Conservation (phyloP, 768 basidiomycete species). For the Mycena haematopus region DNA sequence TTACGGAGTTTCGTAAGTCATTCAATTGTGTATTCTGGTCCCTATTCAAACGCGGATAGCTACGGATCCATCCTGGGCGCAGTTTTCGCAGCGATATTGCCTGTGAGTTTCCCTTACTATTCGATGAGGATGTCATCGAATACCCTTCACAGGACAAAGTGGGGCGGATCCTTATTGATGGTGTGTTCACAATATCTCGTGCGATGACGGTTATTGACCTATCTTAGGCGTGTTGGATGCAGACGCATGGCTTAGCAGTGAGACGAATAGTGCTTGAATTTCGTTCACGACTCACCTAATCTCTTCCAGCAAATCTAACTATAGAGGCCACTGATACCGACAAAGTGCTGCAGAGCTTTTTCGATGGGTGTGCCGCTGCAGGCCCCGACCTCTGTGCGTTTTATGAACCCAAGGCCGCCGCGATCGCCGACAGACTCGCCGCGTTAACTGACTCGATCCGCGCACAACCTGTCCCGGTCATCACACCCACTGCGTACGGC, state of each 20-base stretch:
- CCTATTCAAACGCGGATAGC: slow-evolving; percentile 22
- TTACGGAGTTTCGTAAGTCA: slow-evolving; percentile 38
- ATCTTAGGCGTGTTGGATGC: slow-evolving; percentile 27
- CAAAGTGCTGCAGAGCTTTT: slow-evolving; percentile 33
- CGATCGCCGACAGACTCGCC: slow-evolving; percentile 29
- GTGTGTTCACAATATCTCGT: slow-evolving; percentile 6
- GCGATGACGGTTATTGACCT: neutral
- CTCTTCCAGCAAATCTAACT: slow-evolving; percentile 21
- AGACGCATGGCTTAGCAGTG: slow-evolving; percentile 32
- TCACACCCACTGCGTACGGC: slow-evolving; percentile 30
- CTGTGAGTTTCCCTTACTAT: slow-evolving; percentile 31
- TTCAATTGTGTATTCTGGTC: no score
- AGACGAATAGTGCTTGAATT: slow-evolving; percentile 12
- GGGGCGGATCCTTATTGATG: slow-evolving; percentile 43
- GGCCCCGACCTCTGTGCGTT: slow-evolving; percentile 36
- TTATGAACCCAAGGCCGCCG: slow-evolving; percentile 30
- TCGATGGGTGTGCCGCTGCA: slow-evolving; percentile 32
- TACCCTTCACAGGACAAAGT: slow-evolving; percentile 36
- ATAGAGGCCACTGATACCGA: slow-evolving; percentile 35
- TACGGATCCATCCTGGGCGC: slow-evolving; percentile 38
- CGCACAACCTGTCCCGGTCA: slow-evolving; percentile 32
- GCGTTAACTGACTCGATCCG: slow-evolving; percentile 27
- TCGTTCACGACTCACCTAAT: no score
- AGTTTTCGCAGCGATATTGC: slow-evolving; percentile 44
- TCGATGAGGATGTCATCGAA: neutral